Percentiles rank a stretch among this genome's conserved stretches.
Evolutionary conservation across 2,329 filamentous ascomycete genomes (phyloP).

Genomic region (Bipolaris sorokiniana): DNA sequence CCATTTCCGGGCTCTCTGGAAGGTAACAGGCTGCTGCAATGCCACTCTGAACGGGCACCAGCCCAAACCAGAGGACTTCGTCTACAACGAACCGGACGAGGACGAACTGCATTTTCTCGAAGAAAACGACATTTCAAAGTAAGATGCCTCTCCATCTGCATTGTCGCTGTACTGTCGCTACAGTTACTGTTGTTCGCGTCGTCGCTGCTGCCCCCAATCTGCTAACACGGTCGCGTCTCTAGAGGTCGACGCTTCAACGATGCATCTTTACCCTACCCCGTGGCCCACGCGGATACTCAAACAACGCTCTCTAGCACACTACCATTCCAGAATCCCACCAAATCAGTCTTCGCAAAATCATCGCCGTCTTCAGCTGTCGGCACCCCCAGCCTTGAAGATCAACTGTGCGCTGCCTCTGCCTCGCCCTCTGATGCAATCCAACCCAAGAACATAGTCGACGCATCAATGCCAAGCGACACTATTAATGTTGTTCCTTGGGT

Average conservation of each 20-base stretch:
- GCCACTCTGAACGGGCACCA: conserved; percentile 62
- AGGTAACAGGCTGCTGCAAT: conserved; percentile 62
- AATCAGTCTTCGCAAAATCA: conserved; percentile 27
- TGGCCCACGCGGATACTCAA: conserved; percentile 31
- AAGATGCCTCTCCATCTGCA: conserved; percentile 40
- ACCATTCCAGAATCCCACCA: conserved; percentile 31
- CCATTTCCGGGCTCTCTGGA: conserved; percentile 86
- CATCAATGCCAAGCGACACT: conserved; percentile 22
- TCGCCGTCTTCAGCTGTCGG: conserved; percentile 30
- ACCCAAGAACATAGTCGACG: conserved; percentile 27
- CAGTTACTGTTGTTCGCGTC: conserved; percentile 18
- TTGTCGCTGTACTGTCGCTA: not conserved
- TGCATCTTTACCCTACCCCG: conserved; percentile 56
- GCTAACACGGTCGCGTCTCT: conserved; percentile 35
- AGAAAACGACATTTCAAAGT: conserved; percentile 64
- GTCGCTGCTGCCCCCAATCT: conserved; percentile 34
- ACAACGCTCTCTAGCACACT: conserved; percentile 34
- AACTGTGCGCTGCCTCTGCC: conserved; percentile 44
- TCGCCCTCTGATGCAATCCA: conserved; percentile 42
- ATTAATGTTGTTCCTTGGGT: conserved; percentile 15
- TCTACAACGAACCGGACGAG: conserved; percentile 61
- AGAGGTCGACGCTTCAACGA: conserved; percentile 65
- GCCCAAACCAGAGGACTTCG: conserved; percentile 62
- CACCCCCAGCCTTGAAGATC: conserved; percentile 40
- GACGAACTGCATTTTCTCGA: conserved; percentile 62